Evolutionary conservation across 192 early-diverging fungal species (phyloP).

Genomic region (Gamsiella multidivaricata): DNA sequence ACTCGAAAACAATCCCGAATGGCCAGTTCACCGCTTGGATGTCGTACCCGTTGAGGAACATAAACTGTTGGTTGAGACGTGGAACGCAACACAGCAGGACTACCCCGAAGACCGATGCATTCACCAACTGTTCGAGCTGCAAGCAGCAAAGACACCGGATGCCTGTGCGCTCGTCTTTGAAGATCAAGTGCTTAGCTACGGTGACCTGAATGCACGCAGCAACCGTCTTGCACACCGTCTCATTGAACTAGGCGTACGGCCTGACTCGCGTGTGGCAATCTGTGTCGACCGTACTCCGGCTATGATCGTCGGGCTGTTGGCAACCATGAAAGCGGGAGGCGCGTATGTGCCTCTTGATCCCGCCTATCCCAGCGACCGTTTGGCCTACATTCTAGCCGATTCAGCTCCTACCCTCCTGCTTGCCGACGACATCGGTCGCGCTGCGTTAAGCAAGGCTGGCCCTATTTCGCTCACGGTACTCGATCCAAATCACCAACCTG

Average conservation of each 20-base stretch:
- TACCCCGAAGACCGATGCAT: neutral
- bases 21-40: neutral
- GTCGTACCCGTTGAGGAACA: neutral
- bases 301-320: conserved; percentile 22
- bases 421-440: too few species aligned
- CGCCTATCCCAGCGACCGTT: conserved; percentile 28
- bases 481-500: neutral
- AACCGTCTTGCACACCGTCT: neutral
- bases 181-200: neutral
- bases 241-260: neutral
- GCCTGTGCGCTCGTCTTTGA: neutral
- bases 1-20: too few species aligned
- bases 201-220: neutral
- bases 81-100: neutral
- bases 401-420: too few species aligned
- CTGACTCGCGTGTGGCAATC: neutral
- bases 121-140: conserved; percentile 7
- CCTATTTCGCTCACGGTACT: neutral
- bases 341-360: conserved; percentile 32
- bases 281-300: neutral
- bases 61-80: neutral
- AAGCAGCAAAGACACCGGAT: neutral
- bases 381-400: conserved; percentile 23
- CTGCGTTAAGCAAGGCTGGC: neutral
- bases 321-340: conserved; percentile 38